Evolutionary conservation across 1,139 yeast species (phyloP), one percentile per base, ranked within the genome.

Genomic region (Zygotorulaspora mrakii): DNA sequence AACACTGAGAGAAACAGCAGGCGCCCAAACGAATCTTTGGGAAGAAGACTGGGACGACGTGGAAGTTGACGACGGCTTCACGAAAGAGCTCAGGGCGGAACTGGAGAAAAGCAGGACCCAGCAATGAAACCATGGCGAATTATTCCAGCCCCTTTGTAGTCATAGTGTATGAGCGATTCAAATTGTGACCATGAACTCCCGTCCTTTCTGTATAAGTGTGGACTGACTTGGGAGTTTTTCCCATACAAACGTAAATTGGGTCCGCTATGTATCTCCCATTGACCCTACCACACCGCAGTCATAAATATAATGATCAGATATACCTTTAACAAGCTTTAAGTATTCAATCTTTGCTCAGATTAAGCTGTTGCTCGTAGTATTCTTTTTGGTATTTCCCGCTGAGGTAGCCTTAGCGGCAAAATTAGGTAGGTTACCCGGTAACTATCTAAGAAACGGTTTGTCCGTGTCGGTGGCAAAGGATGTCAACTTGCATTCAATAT

Each of bases 1-100:
- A 30, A 61, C 75, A 8, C 58, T 74, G n/a, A 52, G 48, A 25
- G 55, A 49, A 12, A 46, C 53, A 9, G 42, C 57, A 10, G 65
- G 63, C 35, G 61, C 58, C 47, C 67, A 48, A 59, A 68, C 51
- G 68, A 77, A 77, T 49, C 73, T 87, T 43, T 88, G 96, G 96
- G 95, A 88, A 59, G 95, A 88, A 62, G 89, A 85, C 60, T 88
- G 96, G 96, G 96, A 88, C 54, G 96, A 86, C 59, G 94, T 82
- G 46, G 95, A 87, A 56, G 82, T 82, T 42, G 89, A 83, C 48
- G 96, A 86, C 60, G 86, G 84, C 49, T 88, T 88, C 62, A 77
- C 91, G 21, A 73, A 73, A 46, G 77, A 74, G 54, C 71, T 88
- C 60, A 75, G 80, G 72, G 68, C 65, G 42, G 80, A 61, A 40